Conservation (phyloP, 1,139 yeast species). For the Hanseniaspora sp. region DNA sequence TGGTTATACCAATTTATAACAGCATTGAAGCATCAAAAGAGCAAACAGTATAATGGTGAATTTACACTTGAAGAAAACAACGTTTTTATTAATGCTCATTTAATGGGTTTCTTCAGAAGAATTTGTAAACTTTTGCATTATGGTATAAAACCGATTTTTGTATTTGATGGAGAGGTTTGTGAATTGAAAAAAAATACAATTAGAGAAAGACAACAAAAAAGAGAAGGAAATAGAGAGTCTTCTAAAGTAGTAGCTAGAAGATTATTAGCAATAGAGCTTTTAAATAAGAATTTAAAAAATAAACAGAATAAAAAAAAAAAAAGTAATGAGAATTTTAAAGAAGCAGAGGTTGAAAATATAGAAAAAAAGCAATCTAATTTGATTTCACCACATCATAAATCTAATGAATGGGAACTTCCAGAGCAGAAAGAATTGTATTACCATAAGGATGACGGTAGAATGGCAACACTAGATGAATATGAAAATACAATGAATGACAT, state of each 20-base stretch:
- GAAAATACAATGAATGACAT: slow-evolving; percentile 48
- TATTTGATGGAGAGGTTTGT: slow-evolving; percentile 97
- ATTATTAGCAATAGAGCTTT: slow-evolving; percentile 69
- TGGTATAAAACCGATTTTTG: slow-evolving; percentile 88
- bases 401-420: slow-evolving; percentile 83
- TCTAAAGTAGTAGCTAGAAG: slow-evolving; percentile 69
- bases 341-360: background rate
- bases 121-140: slow-evolving; percentile 81
- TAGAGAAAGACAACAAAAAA: slow-evolving; percentile 51
- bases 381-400: slow-evolving; percentile 25
- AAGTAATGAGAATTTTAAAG: background rate
- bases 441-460: slow-evolving; percentile 49
- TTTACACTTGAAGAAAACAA: slow-evolving; percentile 50
- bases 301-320: slow-evolving; percentile 17
- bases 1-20: slow-evolving; percentile 96
- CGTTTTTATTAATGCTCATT: slow-evolving; percentile 67
- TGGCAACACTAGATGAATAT: slow-evolving; percentile 64
- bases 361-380: slow-evolving; percentile 22
- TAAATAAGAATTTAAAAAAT: slow-evolving; percentile 32
- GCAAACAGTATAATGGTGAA: slow-evolving; percentile 6
- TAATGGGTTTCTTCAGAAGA: slow-evolving; percentile 86
- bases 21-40: slow-evolving; percentile 62
- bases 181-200: slow-evolving; percentile 68
- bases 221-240: slow-evolving; percentile 64
- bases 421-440: slow-evolving; percentile 41